Evolutionary conservation across 768 basidiomycete genomes (phyloP), one percentile per base, ranked within the genome.

Genomic region (Boletus barrowsii): DNA sequence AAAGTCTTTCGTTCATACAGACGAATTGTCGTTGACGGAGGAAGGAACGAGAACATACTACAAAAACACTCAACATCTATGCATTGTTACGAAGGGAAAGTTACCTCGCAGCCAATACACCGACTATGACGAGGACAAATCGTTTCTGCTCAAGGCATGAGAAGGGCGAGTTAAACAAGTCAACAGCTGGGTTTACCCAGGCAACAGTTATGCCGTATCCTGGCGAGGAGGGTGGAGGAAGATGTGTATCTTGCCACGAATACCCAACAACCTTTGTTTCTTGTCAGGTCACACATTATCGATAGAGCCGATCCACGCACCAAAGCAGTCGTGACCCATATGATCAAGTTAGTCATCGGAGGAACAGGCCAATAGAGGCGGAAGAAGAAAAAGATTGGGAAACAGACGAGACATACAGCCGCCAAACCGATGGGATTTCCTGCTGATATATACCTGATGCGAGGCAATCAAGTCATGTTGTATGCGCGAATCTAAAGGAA

Each of bases 71-170:
- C 33, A 35, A 14, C 13, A 35, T 35, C 13, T 10, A 47, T 39
- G 11, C 3, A 1, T 47, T 22, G 15, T 10, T 1, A 5, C 0
- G 10, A 43, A 15, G 3, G 5, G 33, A 40, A 9, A 68, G 79
- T 58, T 68, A 86, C 90, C 88, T 90, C 3, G 92, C 92, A 13
- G 86, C 86, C 6, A 80, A 72, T 17, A 93, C 89, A 0, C 92
- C 92, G 10, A 75, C 75, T 2, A 80, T 72, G 1, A 93, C 91
- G 10, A 88, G 76, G 4, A 87, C 73, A 53, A 89, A 87, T 1
- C 88, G 82, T 45, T 74, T 75, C 87, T 88, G 59, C 14, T 33
- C 8, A 32, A 45, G 0, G 11, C 1, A 39, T 58, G 2, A 54
- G 50, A 39, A 35, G 39, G 22, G 29, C 17, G 0, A 6, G n/a